phyloP scores from a whole-genome alignment of 2,329 filamentous ascomycete genomes.

The Thelonectria discophora region DNA sequence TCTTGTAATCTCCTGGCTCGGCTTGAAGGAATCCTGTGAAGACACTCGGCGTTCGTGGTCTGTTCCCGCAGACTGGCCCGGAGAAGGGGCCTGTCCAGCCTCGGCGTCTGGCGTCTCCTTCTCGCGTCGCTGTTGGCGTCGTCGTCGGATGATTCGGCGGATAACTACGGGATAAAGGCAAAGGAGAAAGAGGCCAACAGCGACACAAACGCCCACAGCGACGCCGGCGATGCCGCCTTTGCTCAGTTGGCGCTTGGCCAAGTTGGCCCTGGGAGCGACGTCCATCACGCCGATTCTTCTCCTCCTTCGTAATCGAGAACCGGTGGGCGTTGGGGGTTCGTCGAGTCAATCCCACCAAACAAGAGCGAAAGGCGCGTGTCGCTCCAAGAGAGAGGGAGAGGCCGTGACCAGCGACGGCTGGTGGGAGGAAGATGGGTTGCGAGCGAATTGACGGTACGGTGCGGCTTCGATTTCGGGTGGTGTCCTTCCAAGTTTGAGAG shows the following conservation, averaged over 20 bases:
- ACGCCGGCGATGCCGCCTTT: slow-evolving; percentile 51
- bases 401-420: slow-evolving; percentile 35
- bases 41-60: slow-evolving; percentile 46
- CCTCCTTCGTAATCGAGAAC: slow-evolving; percentile 32
- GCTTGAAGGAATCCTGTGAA: slow-evolving; percentile 50
- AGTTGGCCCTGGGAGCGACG: slow-evolving; percentile 30
- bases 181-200: slow-evolving; percentile 45
- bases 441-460: slow-evolving; percentile 26
- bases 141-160: slow-evolving; percentile 40
- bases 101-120: slow-evolving; percentile 39
- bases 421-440: slow-evolving; percentile 25
- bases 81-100: slow-evolving; percentile 37
- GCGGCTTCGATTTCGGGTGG: slow-evolving; percentile 11
- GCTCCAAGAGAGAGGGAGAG: slow-evolving; percentile 7
- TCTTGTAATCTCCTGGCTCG: slow-evolving; percentile 41
- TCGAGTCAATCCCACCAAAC: slow-evolving; percentile 28
- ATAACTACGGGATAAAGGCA: slow-evolving; percentile 54
- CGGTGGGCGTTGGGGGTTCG: slow-evolving; percentile 32
- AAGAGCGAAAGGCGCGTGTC: slow-evolving; percentile 15
- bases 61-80: slow-evolving; percentile 21
- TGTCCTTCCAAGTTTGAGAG: no score
- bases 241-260: slow-evolving; percentile 43
- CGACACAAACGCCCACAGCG: slow-evolving; percentile 49
- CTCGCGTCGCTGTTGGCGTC: slow-evolving; percentile 37
- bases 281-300: slow-evolving; percentile 36